phyloP scores from a whole-genome alignment of 2,329 filamentous ascomycete species.

The Fusarium cicatricum region DNA sequence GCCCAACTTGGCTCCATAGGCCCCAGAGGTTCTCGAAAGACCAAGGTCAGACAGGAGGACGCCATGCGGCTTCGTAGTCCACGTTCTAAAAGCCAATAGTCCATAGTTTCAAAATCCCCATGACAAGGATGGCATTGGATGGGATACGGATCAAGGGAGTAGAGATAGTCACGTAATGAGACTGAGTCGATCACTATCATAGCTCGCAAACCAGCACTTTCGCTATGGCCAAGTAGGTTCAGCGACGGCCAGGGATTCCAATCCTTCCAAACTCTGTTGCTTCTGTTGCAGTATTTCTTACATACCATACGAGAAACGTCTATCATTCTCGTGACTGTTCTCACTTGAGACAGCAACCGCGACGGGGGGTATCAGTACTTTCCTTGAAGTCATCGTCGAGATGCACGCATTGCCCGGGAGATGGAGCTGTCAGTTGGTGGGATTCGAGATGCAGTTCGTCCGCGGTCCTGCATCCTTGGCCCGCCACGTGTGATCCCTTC shows the following conservation, averaged over 20 bases:
- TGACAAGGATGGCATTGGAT: background rate
- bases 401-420: background rate
- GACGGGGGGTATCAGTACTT: no score
- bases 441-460: slow-evolving; percentile 39
- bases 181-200: slow-evolving; percentile 9
- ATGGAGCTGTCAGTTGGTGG: slow-evolving; percentile 29
- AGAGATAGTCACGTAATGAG: background rate
- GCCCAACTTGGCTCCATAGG: no score
- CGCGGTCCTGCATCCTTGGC: slow-evolving; percentile 37
- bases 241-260: background rate
- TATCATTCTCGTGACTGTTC: no score
- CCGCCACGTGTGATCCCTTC: slow-evolving; percentile 38
- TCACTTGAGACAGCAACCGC: no score
- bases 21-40: background rate
- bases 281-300: slow-evolving; percentile 3
- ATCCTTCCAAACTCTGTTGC: slow-evolving; percentile 2
- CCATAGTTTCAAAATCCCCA: slow-evolving; percentile 30
- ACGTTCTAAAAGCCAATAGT: background rate
- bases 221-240: slow-evolving; percentile 10
- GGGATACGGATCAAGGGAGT: background rate
- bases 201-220: background rate
- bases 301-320: slow-evolving; percentile 9
- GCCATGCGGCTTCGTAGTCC: background rate
- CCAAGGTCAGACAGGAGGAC: background rate
- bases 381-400: background rate